These are phyloP conservation scores for Pseudogymnoascus sp. DNA, from an alignment of 2,329 filamentous ascomycete species.

Conservation along the genomic window DNA sequence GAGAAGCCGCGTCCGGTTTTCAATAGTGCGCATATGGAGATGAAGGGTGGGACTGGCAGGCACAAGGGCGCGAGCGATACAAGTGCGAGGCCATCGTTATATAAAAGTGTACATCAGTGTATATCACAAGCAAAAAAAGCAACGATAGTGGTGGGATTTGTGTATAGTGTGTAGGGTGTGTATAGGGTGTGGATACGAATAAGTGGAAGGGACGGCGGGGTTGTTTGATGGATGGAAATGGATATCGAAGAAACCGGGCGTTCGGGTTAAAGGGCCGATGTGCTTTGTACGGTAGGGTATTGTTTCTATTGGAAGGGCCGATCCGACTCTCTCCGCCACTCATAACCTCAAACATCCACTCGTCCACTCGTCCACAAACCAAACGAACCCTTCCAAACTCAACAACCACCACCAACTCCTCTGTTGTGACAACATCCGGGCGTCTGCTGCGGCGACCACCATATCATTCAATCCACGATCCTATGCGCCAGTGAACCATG, in stretches of 20 bases:
- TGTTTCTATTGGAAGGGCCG: neutral
- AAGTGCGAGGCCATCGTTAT: neutral
- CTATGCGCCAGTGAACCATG: neutral
- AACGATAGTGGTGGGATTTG: neutral
- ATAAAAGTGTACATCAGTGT: neutral
- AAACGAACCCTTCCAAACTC: neutral
- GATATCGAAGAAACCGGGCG: neutral
- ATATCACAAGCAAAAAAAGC: constrained; percentile 1
- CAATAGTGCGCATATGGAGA: neutral
- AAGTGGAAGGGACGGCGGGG: neutral
- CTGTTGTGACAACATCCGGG: neutral
- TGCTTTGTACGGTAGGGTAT: neutral
- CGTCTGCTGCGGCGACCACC: neutral
- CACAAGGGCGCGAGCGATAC: neutral
- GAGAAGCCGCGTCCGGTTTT: neutral
- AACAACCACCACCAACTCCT: neutral
- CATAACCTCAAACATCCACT: neutral
- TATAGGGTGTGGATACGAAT: neutral
- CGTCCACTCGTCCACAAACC: neutral
- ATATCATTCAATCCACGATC: neutral
- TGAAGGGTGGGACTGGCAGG: neutral
- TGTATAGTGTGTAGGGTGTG: neutral
- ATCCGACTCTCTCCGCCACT: neutral
- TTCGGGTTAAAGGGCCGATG: neutral
- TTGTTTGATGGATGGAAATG: neutral